A percentile compares a stretch with the other conserved stretches of the same genome.
Conservation (phyloP, 495 filamentous ascomycete species). For the Talaromyces proteolyticus region DNA sequence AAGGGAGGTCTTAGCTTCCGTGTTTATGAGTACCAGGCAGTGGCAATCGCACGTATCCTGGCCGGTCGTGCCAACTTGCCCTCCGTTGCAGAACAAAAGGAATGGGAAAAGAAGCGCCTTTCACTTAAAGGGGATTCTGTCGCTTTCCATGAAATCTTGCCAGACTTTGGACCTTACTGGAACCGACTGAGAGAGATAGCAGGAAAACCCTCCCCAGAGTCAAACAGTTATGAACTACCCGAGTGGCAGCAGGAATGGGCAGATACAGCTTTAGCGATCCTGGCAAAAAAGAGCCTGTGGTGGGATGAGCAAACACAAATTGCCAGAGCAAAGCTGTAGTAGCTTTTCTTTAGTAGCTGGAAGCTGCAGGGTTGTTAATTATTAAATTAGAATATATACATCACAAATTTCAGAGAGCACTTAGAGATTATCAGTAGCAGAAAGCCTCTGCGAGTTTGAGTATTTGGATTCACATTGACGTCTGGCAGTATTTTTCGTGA, state of each 20-base stretch:
- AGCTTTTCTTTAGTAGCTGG: no score
- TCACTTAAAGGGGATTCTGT: slow-evolving; percentile 41
- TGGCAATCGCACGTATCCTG: slow-evolving; percentile 47
- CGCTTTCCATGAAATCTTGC: slow-evolving; percentile 42
- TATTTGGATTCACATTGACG: no score
- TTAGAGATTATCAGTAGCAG: no score
- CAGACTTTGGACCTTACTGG: slow-evolving; percentile 52
- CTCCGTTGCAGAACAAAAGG: slow-evolving; percentile 27
- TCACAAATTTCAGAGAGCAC: no score
- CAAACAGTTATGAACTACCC: slow-evolving; percentile 26
- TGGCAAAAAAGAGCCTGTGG: background rate
- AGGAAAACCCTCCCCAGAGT: slow-evolving; percentile 34
- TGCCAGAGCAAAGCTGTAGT: background rate
- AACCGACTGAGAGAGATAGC: slow-evolving; percentile 40
- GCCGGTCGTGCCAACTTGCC: slow-evolving; percentile 46
- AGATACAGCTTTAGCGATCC: slow-evolving; percentile 7
- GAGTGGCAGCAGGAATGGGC: slow-evolving; percentile 32
- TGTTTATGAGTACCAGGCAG: slow-evolving; percentile 57
- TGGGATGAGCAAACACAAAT: background rate
- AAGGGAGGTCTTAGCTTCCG: slow-evolving; percentile 53
- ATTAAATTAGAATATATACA: no score
- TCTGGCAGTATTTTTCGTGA: no score
- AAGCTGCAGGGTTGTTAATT: no score
- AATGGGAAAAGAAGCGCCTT: slow-evolving; percentile 48
- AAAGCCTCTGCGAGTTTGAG: no score